Evolutionary conservation across 345 rosid species (phyloP), one percentile per base, ranked within the genome.

Genomic region (Salix purpurea): DNA sequence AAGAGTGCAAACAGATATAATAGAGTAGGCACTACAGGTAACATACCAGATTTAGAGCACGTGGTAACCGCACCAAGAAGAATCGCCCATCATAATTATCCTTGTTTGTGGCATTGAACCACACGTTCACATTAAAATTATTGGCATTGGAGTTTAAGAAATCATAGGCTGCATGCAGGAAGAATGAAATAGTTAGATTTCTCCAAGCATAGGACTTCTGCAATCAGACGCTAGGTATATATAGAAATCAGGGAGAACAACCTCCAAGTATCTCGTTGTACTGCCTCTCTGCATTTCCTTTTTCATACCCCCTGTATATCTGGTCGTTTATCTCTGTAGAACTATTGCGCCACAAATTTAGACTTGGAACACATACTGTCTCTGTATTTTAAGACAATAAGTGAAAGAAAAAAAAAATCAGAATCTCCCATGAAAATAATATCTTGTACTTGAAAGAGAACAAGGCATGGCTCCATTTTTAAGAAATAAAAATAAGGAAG

Each of bases 31-130:
- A 23, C 7, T 36, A 37, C 50, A 34, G 44, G 48, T 44, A 36
- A 37, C 67, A 66, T 92, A 94, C 98, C 97, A 96, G 86, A 85
- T 96, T 94, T 64, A 96, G 79, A 2, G 91, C 86, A n/a, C 98
- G 93, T 4, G 95, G 83, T 68, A 88, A 90, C 72, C 97, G 90
- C 74, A 91, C 15, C 86, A 91, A 80, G 26, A 76, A 64, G 67
- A 34, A 34, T 21, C 82, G 75, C 11, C 7, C 2, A 54, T 39
- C 39, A 30, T 75, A 44, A 65, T 66, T 75, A 67, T 85, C 75
- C 81, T 81, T 83, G 74, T 79, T 85, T 21, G 93, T 90, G 56
- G 93, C 85, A 83, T 95, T 95, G 84, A 89, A 95, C 99, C 98
- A 90, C 69, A 93, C 80, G 81, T 74, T 88, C 81, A 89, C 88